A percentile compares a stretch with the other conserved stretches of the same genome.
Conservation (phyloP, 176 grass and related monocot genomes). For the Cymbopogon citratus region DNA sequence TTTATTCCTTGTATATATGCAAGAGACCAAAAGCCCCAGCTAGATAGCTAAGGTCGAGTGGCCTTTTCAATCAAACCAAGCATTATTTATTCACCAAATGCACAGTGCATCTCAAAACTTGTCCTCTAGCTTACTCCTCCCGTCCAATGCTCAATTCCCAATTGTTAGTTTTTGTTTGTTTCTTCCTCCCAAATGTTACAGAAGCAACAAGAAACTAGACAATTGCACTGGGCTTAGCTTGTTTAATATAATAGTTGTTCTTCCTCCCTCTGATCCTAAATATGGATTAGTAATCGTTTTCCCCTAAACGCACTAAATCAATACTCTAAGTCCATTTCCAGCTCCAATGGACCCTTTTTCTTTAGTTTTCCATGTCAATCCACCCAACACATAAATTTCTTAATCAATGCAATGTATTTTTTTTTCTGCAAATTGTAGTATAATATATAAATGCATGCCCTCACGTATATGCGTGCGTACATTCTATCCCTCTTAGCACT, state of each 20-base stretch:
- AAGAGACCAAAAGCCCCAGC: slow-evolving; percentile 16
- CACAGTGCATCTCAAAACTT: slow-evolving; percentile 12
- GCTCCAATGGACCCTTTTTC: neutral
- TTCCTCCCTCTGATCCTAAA: neutral
- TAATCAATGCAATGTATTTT: too few species aligned
- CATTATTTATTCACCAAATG: neutral
- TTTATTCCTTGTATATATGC: slow-evolving; percentile 30
- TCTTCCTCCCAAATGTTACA: neutral
- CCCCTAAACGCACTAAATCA: neutral
- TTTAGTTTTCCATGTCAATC: too few species aligned
- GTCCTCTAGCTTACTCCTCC: neutral
- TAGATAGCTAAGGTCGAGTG: slow-evolving; percentile 8
- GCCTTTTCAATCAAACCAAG: slow-evolving; percentile 15
- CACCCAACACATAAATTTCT: too few species aligned
- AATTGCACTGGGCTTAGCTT: neutral
- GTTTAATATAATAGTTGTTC: neutral
- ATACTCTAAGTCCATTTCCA: neutral
- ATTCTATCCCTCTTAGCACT: too few species aligned
- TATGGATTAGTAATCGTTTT: neutral
- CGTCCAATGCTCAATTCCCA: neutral
- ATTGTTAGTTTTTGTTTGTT: slow-evolving; percentile 17
- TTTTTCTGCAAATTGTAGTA: too few species aligned
- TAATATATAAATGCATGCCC: too few species aligned
- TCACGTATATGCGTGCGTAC: too few species aligned
- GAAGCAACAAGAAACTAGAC: neutral